Evolutionary conservation across 1,284 basidiomycete genomes (phyloP), one percentile per base, ranked within the genome.

Genomic region (Rhodotorula sp.): DNA sequence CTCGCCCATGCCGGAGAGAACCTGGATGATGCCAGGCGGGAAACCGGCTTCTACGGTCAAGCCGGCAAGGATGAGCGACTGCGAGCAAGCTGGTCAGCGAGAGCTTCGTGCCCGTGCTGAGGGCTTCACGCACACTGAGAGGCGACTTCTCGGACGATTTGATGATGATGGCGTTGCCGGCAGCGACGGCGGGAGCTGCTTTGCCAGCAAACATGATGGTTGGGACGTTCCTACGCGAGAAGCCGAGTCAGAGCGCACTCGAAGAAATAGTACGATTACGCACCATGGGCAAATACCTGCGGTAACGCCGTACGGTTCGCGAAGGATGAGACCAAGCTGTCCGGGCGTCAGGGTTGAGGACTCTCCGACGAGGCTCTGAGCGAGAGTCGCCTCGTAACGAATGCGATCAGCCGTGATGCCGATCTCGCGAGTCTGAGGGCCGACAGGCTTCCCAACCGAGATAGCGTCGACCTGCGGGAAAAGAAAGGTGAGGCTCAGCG

Each of bases 101-200:
- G 13, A 15, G 39, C 39, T 10, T 17, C 19, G 39, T 3, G 39
- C 11, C 13, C 11, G 11, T 44, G 39, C 13, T 15, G 39, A 8
- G 39, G 7, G 39, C 7, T 6, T 17, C 11, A 15, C 39, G 39
- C 39, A 44, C 39, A 44, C 39, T 44, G 36, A 77, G 62, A 22
- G 76, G 76, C 10, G 71, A 63, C 60, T 77, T 74, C 59, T 77
- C 76, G 27, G 66, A 66, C n/a, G 71, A 63, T 71, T 77, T 77
- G 56, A 77, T 52, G 34, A 77, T 66, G 32, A 72, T 64, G 39
- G 70, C 57, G 58, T 77, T 77, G 2, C 76, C 76, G 11, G 76
- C 76, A 20, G 74, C 76, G 24, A 77, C 48, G 20, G 74, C 76
- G n/a, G 79, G 78, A 22, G 48, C 76, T 46, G 10, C 36, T 27